Evolutionary conservation across 1,284 basidiomycete species (phyloP).

Genomic region (Moesziomyces globuligerus): DNA sequence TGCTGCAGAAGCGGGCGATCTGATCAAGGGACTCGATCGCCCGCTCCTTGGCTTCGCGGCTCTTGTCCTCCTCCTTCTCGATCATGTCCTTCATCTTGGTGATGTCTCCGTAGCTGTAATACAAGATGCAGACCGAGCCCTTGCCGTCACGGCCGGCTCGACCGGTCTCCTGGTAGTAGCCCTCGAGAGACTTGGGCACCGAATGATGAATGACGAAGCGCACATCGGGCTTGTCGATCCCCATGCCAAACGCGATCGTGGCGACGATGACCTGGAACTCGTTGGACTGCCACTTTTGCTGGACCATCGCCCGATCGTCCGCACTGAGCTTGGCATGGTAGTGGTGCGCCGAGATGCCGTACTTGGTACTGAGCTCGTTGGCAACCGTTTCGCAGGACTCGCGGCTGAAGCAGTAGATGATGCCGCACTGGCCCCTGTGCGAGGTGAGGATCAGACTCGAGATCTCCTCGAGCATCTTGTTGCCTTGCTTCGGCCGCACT

Average conservation of each 20-base stretch:
- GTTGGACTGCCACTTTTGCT: conserved; percentile 80
- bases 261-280: conserved; percentile 86
- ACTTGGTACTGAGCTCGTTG: conserved; percentile 72
- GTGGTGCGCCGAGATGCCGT: conserved; percentile 77
- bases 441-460: conserved; percentile 76
- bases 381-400: conserved; percentile 83
- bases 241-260: conserved; percentile 90
- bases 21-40: conserved; percentile 73
- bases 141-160: conserved; percentile 82
- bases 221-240: conserved; percentile 89
- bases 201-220: conserved; percentile 82
- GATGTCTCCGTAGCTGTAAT: conserved; percentile 74
- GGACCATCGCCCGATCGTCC: conserved; percentile 75
- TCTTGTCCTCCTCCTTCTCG: conserved; percentile 71
- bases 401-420: conserved; percentile 84
- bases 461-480: conserved; percentile 75
- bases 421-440: conserved; percentile 77
- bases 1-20: conserved; percentile 81
- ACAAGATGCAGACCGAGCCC: conserved; percentile 64
- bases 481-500: conserved; percentile 74
- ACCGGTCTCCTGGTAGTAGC: conserved; percentile 84
- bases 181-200: conserved; percentile 77
- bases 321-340: conserved; percentile 85
- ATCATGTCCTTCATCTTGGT: conserved; percentile 72
- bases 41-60: conserved; percentile 73